Conservation (phyloP, 352 stramenopile genomes). For the Globisporangium splendens region DNA sequence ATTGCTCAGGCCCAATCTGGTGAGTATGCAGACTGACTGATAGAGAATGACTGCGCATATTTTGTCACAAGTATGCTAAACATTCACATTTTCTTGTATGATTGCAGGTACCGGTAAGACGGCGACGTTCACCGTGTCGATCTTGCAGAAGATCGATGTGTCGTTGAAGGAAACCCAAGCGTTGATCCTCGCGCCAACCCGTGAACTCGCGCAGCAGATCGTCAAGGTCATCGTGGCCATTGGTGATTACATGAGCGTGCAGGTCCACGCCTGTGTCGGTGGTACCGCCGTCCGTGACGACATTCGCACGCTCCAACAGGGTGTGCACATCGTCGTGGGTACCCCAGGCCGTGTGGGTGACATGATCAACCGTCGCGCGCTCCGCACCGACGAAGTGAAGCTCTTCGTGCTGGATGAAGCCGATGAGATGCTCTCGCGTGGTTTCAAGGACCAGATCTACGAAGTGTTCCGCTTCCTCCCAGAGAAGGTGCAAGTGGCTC, state of each 20-base stretch:
- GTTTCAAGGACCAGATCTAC: constrained; percentile 99
- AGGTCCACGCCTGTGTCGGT: constrained; percentile 98
- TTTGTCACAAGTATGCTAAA: not conserved
- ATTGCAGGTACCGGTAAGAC: constrained; percentile 96
- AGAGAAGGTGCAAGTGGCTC: constrained; percentile 95
- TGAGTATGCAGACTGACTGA: constrained; percentile 22
- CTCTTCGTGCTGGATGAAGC: constrained; percentile 99
- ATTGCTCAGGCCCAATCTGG: constrained; percentile 99
- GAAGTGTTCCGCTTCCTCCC: constrained; percentile 99
- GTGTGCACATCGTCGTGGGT: constrained; percentile 98
- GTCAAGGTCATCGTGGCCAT: constrained; percentile 97
- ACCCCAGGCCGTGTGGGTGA: constrained; percentile 98
- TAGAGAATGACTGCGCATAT: not conserved
- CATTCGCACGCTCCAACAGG: constrained; percentile 96
- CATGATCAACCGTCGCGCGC: constrained; percentile 98
- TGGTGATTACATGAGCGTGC: constrained; percentile 95
- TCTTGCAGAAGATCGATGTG: constrained; percentile 97
- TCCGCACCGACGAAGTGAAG: constrained; percentile 94
- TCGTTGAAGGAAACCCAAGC: constrained; percentile 95
- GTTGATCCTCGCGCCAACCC: constrained; percentile 98
- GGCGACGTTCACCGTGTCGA: constrained; percentile 98
- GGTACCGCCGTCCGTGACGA: constrained; percentile 98
- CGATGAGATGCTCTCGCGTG: constrained; percentile 99
- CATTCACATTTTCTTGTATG: not conserved
- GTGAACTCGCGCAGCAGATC: constrained; percentile 99